These are phyloP conservation scores for Articulospora tetracladia DNA, from an alignment of 495 filamentous ascomycete species.

Conservation along the genomic window DNA sequence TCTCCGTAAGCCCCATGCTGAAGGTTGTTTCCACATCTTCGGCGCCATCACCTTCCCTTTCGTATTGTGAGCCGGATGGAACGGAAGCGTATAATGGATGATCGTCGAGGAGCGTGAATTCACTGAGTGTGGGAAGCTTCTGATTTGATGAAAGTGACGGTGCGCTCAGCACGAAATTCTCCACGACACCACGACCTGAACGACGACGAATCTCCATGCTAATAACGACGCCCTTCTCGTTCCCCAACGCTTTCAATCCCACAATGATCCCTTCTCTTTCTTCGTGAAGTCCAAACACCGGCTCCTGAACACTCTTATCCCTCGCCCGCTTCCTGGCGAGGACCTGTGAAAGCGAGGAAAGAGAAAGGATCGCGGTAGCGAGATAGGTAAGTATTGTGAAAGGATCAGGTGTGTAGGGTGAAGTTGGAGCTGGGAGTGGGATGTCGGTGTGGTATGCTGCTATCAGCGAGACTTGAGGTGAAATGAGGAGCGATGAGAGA, in stretches of 20 bases:
- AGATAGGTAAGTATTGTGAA: constrained; percentile 65
- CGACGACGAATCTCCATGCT: constrained; percentile 82
- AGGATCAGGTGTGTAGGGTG: constrained; percentile 63
- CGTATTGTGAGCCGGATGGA: constrained; percentile 11
- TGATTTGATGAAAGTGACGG: constrained; percentile 15
- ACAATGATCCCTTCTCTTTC: constrained; percentile 69
- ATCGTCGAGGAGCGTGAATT: constrained; percentile 70
- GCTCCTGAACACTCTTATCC: constrained; percentile 64
- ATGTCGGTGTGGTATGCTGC: constrained; percentile 68
- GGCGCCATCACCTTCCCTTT: constrained; percentile 46
- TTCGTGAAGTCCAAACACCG: constrained; percentile 73
- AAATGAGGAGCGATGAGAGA: constrained; percentile 48
- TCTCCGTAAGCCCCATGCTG: constrained; percentile 81
- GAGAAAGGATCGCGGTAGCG: constrained; percentile 44
- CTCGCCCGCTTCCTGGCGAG: constrained; percentile 62
- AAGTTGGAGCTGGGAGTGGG: constrained; percentile 30
- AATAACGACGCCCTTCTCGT: constrained; percentile 59
- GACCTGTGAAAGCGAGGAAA: constrained; percentile 60
- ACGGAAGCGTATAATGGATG: constrained; percentile 60
- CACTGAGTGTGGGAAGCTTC: constrained; percentile 3
- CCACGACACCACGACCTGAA: constrained; percentile 71
- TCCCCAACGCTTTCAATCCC: constrained; percentile 40
- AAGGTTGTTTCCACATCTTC: constrained; percentile 65
- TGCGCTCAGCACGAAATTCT: constrained; percentile 70
- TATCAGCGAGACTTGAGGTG: constrained; percentile 50